A percentile compares a stretch with the other conserved stretches of the same genome.
Conservation (phyloP, 1,139 yeast genomes). For the Suhomyces anneliseae region DNA sequence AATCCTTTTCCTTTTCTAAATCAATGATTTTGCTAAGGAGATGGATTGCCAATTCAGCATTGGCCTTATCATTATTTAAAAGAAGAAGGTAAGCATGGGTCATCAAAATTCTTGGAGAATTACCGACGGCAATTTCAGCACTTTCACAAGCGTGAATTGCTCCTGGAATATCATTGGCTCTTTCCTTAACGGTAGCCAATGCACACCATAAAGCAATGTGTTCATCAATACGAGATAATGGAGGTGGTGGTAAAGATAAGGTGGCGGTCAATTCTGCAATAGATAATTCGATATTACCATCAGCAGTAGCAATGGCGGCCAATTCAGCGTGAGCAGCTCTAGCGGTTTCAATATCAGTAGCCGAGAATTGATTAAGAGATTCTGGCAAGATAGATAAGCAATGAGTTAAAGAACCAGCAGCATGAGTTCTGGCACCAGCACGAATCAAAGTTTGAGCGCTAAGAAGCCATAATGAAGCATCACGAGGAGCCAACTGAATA, state of each 20-base stretch:
- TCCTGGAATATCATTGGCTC: constrained; percentile 47
- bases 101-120: constrained; percentile 43
- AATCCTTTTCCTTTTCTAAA: constrained; percentile 23
- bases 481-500: constrained; percentile 40
- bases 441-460: constrained; percentile 48
- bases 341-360: constrained; percentile 44
- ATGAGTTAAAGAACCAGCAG: constrained; percentile 47
- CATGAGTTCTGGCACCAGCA: constrained; percentile 43
- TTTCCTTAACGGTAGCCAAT: constrained; percentile 49
- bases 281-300: constrained; percentile 48
- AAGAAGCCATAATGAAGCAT: constrained; percentile 47
- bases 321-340: constrained; percentile 54
- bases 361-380: constrained; percentile 23
- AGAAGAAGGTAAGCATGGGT: constrained; percentile 49
- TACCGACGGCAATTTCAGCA: constrained; percentile 46
- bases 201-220: constrained; percentile 55
- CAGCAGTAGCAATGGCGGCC: constrained; percentile 54
- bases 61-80: constrained; percentile 24
- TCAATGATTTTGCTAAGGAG: constrained; percentile 38
- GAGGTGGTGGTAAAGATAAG: constrained; percentile 50
- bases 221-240: constrained; percentile 44
- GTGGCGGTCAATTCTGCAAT: constrained; percentile 51
- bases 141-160: constrained; percentile 51
- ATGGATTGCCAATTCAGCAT: constrained; percentile 35
- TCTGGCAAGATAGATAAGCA: constrained; percentile 43